A percentile compares a stretch with the other conserved stretches of the same genome.
phyloP scores from a whole-genome alignment of 768 basidiomycete species.

The Psilocybe cyanescens region DNA sequence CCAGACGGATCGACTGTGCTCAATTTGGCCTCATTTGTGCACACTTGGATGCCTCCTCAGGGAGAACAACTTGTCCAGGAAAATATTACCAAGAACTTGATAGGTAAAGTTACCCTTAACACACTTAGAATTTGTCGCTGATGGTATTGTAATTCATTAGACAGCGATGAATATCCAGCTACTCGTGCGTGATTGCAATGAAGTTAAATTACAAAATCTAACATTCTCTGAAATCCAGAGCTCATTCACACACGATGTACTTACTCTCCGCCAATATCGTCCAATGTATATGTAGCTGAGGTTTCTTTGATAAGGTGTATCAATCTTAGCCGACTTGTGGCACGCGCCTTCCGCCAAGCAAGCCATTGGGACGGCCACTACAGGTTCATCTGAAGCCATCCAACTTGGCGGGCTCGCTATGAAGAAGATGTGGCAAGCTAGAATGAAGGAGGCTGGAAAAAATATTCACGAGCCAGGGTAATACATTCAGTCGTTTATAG shows the following conservation, averaged over 20 bases:
- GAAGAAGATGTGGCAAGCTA: conserved; percentile 74
- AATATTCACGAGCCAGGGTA: conserved; percentile 81
- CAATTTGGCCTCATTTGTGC: conserved; percentile 66
- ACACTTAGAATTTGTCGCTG: not conserved
- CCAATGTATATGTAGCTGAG: not conserved
- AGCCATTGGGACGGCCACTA: conserved; percentile 74
- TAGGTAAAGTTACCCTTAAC: conserved; percentile 33
- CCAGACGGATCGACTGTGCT: conserved; percentile 61
- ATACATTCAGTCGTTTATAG: conserved; percentile 9
- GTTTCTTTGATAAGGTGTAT: conserved; percentile 37
- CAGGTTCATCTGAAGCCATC: conserved; percentile 73
- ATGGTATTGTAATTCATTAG: conserved; percentile 1
- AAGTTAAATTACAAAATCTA: not conserved
- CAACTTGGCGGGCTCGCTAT: conserved; percentile 78
- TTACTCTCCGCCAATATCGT: not conserved
- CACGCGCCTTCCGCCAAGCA: conserved; percentile 64
- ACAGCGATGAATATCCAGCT: conserved; percentile 66
- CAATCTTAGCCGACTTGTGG: conserved; percentile 66
- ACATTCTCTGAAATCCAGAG: conserved; percentile 31
- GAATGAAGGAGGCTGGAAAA: conserved; percentile 66
- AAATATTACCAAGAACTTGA: conserved; percentile 70
- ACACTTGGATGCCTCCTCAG: conserved; percentile 65
- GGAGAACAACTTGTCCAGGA: conserved; percentile 60
- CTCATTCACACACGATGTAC: conserved; percentile 57
- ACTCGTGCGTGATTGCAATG: conserved; percentile 44